Percentiles rank a stretch among this genome's conserved stretches.
Evolutionary conservation across 129 eudicot species (phyloP).

Genomic region (Silybum marianum): DNA sequence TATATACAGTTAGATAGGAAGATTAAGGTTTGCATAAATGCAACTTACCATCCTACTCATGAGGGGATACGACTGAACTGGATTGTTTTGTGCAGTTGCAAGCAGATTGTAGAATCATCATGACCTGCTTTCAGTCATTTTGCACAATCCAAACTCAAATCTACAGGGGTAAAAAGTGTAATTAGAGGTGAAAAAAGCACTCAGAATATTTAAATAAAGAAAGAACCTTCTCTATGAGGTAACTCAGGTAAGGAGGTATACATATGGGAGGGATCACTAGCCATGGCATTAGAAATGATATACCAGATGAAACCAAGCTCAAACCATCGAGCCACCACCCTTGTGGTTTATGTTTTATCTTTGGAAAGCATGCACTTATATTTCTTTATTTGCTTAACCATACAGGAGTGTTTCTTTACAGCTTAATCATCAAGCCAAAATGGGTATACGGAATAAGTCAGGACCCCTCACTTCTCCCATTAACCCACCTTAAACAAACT

Average conservation of each 20-base stretch:
- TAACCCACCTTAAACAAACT: not conserved
- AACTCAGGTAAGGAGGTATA: not conserved
- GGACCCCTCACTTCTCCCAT: not conserved
- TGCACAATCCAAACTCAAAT: slow-evolving; percentile 24
- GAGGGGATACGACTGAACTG: slow-evolving; percentile 8
- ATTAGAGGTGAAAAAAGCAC: slow-evolving; percentile 8
- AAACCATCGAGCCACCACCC: no score
- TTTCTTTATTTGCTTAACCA: not conserved
- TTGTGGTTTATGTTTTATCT: not conserved
- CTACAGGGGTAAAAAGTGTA: slow-evolving; percentile 13
- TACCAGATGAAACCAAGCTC: no score
- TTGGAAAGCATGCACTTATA: not conserved
- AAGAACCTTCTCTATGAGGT: not conserved
- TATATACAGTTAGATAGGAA: no score
- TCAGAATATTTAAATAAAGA: not conserved
- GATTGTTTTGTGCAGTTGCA: slow-evolving; percentile 27
- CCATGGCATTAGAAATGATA: not conserved
- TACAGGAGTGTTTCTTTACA: not conserved
- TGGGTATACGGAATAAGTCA: not conserved
- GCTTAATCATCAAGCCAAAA: not conserved
- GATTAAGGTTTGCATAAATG: not conserved
- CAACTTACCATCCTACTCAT: slow-evolving; percentile 56
- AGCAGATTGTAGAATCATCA: slow-evolving; percentile 31
- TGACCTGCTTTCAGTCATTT: slow-evolving; percentile 18
- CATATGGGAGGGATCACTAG: not conserved